A percentile compares a stretch with the other conserved stretches of the same genome.
These are phyloP conservation scores for Xylariales sp. DNA, from an alignment of 2,329 filamentous ascomycete species.

Conservation along the genomic window DNA sequence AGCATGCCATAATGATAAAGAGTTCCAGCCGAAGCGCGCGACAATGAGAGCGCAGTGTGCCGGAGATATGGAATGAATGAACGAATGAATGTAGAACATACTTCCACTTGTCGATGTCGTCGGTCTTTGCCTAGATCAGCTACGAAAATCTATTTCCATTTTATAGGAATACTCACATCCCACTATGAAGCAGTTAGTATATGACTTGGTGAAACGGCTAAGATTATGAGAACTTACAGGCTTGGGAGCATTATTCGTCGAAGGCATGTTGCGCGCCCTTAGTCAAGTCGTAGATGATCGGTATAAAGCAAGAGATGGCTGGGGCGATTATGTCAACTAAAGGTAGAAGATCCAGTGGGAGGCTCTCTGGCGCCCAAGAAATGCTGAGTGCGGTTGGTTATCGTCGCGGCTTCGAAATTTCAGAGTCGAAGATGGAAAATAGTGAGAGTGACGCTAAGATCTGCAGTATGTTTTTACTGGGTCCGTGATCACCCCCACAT, in stretches of 20 bases:
- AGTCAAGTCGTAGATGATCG: not conserved
- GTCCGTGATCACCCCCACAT: not conserved
- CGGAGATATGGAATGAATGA: not conserved
- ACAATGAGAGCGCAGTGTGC: conserved; percentile 59
- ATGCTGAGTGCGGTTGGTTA: conserved; percentile 3
- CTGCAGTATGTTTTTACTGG: conserved; percentile 21
- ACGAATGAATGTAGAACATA: conserved; percentile 18
- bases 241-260: conserved; percentile 39
- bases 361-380: not conserved
- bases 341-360: not conserved
- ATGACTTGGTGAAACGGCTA: not conserved
- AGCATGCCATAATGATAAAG: conserved; percentile 20
- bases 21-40: conserved; percentile 76
- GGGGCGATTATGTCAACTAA: not conserved
- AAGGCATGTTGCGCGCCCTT: conserved; percentile 44
- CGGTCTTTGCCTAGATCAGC: conserved; percentile 78
- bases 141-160: not conserved
- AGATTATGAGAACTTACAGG: conserved; percentile 34
- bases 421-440: conserved; percentile 24
- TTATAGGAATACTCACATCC: conserved; percentile 35
- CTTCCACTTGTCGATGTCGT: conserved; percentile 97
- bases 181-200: conserved; percentile 35
- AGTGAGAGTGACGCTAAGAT: conserved; percentile 31
- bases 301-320: not conserved
- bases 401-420: conserved; percentile 30